Evolutionary conservation across 257 asterid genomes (phyloP).

Genomic region (Rubia yunnanensis): DNA sequence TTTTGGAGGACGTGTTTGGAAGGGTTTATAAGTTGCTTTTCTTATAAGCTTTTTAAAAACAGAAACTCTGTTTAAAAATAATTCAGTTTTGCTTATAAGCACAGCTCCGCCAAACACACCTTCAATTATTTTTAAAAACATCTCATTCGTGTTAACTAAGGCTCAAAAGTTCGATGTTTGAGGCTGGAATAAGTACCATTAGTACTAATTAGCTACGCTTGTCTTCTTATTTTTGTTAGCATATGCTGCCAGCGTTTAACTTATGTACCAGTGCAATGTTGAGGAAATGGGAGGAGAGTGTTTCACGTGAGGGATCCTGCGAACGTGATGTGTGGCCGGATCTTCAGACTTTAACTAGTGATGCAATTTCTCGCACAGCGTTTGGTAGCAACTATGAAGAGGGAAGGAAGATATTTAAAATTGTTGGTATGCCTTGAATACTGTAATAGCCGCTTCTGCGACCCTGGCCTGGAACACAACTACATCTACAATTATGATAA

Average conservation of each 20-base stretch:
- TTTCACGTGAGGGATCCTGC: background rate
- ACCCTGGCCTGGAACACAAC: no score
- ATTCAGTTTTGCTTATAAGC: no score
- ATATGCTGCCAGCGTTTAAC: conserved; percentile 31
- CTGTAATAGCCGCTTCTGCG: no score
- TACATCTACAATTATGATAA: no score
- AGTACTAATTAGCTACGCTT: background rate
- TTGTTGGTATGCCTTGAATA: no score
- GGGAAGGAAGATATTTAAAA: conserved; percentile 6
- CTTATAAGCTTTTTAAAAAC: no score
- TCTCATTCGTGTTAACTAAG: background rate
- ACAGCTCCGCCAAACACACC: no score
- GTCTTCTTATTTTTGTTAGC: conserved; percentile 11
- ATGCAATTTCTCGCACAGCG: conserved; percentile 8
- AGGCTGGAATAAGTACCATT: background rate
- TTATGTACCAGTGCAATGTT: conserved; percentile 13
- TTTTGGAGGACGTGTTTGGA: no score
- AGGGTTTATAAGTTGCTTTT: no score
- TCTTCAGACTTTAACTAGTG: conserved; percentile 5
- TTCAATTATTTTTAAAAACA: background rate
- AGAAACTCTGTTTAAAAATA: no score
- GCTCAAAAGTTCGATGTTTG: background rate
- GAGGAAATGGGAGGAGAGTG: conserved; percentile 4
- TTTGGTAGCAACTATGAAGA: conserved; percentile 3
- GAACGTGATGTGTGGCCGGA: conserved; percentile 2